These are phyloP conservation scores for Nepenthes alata DNA, from an alignment of 179 eudicot genomes.

Conservation along the genomic window DNA sequence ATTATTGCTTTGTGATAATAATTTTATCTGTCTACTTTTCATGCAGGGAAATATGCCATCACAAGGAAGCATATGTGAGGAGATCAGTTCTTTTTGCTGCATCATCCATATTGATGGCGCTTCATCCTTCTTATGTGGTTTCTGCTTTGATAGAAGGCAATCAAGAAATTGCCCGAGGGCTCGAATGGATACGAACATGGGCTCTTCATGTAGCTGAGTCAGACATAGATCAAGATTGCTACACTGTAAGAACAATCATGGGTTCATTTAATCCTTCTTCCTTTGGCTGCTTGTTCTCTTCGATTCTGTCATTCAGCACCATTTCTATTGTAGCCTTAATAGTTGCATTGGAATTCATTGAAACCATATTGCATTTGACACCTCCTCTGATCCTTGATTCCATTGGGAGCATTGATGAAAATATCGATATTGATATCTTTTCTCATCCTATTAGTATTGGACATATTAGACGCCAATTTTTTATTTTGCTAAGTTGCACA, in stretches of 20 bases:
- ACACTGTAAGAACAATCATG: constrained; percentile 31
- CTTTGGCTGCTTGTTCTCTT: not conserved
- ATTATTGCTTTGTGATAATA: constrained; percentile 1
- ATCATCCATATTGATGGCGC: constrained; percentile 63
- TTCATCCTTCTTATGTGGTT: constrained; percentile 86
- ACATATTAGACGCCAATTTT: no score
- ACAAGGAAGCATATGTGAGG: constrained; percentile 81
- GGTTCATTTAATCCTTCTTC: no score
- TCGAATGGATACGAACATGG: constrained; percentile 87
- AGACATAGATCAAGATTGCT: constrained; percentile 79
- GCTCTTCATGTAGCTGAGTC: constrained; percentile 76
- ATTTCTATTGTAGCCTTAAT: no score
- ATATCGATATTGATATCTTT: no score
- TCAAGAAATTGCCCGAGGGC: constrained; percentile 63
- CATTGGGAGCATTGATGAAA: no score
- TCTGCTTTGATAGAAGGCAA: constrained; percentile 65
- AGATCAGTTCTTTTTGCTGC: constrained; percentile 83
- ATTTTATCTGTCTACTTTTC: constrained; percentile 3
- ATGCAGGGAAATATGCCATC: constrained; percentile 66
- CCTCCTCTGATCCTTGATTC: no score
- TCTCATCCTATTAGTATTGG: no score
- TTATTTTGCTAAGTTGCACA: no score
- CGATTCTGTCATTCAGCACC: not conserved
- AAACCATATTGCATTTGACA: no score
- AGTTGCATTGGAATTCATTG: no score